phyloP scores from a whole-genome alignment of 768 basidiomycete species.

The Leucocoprinus leucothites region DNA sequence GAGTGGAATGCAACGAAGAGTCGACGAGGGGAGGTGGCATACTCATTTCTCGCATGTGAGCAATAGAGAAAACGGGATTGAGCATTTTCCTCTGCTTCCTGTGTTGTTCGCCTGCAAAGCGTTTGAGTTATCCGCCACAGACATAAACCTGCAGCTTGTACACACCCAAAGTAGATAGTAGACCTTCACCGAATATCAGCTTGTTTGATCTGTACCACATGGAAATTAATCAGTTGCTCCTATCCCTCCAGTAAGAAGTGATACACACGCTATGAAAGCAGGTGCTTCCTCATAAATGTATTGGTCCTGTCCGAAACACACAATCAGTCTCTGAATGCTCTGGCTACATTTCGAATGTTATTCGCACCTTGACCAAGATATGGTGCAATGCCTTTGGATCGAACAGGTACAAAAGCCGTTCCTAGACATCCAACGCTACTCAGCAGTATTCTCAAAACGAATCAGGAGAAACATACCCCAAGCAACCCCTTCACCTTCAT shows the following conservation, averaged over 20 bases:
- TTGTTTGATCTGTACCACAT: constrained; percentile 16
- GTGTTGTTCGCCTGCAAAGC: neutral
- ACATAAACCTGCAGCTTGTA: neutral
- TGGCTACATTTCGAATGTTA: too few relatives aligned
- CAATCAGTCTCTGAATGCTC: too few relatives aligned
- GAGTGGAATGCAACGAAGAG: neutral
- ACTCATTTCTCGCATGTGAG: constrained; percentile 36
- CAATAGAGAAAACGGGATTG: constrained; percentile 40
- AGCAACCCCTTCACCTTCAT: constrained; percentile 30
- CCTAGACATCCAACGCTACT: constrained; percentile 14
- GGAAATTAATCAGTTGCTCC: neutral
- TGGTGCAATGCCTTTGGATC: constrained; percentile 45
- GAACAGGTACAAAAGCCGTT: constrained; percentile 34
- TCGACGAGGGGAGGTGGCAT: neutral
- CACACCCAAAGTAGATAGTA: constrained; percentile 24
- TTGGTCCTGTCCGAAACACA: constrained; percentile 22
- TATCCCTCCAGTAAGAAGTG: neutral
- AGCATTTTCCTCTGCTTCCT: constrained; percentile 39
- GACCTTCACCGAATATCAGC: constrained; percentile 25
- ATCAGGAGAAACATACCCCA: constrained; percentile 25
- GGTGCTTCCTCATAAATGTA: constrained; percentile 26
- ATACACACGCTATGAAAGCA: constrained; percentile 24
- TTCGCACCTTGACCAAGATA: constrained; percentile 38
- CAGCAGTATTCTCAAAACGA: neutral
- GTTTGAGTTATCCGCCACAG: neutral